phyloP scores from a whole-genome alignment of 768 basidiomycete genomes.

The Hericium coralloides region DNA sequence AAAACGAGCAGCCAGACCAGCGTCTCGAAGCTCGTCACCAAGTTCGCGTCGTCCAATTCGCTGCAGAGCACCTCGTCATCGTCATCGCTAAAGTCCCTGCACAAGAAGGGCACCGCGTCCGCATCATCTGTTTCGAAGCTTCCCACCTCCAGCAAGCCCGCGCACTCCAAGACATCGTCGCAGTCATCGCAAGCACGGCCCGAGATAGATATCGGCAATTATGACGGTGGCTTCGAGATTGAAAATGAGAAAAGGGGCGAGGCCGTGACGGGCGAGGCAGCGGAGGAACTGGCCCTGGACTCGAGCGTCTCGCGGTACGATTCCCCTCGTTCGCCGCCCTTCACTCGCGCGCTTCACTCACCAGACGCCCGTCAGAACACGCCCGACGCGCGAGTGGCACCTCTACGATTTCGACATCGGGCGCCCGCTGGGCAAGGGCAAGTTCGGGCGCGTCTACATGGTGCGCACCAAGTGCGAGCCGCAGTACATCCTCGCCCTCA shows the following conservation, averaged over 20 bases:
- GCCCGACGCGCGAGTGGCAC: constrained; percentile 78
- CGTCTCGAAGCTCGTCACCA: constrained; percentile 64
- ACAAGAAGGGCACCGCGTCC: constrained; percentile 16
- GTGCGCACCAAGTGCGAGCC: constrained; percentile 86
- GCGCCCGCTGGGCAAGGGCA: constrained; percentile 94
- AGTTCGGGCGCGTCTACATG: constrained; percentile 99
- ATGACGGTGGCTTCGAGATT: constrained; percentile 94
- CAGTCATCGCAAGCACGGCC: constrained; percentile 12
- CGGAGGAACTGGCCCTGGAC: constrained; percentile 74
- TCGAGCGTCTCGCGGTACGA: constrained; percentile 63
- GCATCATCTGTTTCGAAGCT: constrained; percentile 23
- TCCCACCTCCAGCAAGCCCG: constrained; percentile 7
- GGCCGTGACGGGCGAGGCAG: constrained; percentile 66
- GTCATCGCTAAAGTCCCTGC: constrained; percentile 6
- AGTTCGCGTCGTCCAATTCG: constrained; percentile 62
- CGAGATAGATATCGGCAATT: constrained; percentile 71
- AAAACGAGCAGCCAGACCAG: constrained; percentile 54
- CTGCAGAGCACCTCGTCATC: constrained; percentile 21
- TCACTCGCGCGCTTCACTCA: neutral
- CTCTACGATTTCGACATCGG: constrained; percentile 89
- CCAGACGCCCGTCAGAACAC: constrained; percentile 31
- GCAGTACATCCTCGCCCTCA: constrained; percentile 91
- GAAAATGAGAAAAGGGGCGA: constrained; percentile 80
- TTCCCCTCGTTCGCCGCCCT: constrained; percentile 1
- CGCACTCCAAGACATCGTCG: neutral